A percentile compares a stretch with the other conserved stretches of the same genome.
Conservation (phyloP, 1,284 basidiomycete genomes). For the Moesziomyces globuligerus region DNA sequence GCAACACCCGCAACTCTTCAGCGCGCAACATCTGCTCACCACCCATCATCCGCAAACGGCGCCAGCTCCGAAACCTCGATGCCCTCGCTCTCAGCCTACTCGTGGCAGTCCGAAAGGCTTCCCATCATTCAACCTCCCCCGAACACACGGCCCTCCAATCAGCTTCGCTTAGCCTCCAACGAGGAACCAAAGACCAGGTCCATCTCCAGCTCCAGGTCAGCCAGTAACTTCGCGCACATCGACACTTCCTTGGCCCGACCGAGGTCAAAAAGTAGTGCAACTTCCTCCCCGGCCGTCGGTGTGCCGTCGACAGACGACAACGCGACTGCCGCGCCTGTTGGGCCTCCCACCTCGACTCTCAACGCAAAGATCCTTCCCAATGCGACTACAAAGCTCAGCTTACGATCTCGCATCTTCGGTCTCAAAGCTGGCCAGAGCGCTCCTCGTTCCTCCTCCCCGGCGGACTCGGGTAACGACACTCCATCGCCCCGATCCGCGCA, state of each 20-base stretch:
- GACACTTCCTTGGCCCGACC: slow-evolving; percentile 11
- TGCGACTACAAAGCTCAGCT: slow-evolving; percentile 27
- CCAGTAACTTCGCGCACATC: slow-evolving; percentile 5
- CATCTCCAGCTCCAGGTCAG: slow-evolving; percentile 17
- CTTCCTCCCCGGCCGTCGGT: slow-evolving; percentile 3
- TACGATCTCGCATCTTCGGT: slow-evolving; percentile 44
- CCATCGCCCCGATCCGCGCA: slow-evolving; percentile 25
- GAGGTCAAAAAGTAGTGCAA: slow-evolving; percentile 26
- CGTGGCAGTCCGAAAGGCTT: slow-evolving; percentile 1
- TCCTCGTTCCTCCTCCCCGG: slow-evolving; percentile 14
- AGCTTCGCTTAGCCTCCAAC: background rate
- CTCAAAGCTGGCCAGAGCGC: slow-evolving; percentile 17
- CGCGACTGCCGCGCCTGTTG: background rate
- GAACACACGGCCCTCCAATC: background rate
- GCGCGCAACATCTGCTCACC: slow-evolving; percentile 5
- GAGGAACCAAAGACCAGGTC: slow-evolving; percentile 1
- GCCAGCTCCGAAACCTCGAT: background rate
- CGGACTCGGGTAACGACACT: slow-evolving; percentile 21
- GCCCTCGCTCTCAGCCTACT: slow-evolving; percentile 4
- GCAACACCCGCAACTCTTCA: background rate
- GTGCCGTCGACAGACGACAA: slow-evolving; percentile 1
- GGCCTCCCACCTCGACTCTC: slow-evolving; percentile 1
- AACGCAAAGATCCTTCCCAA: slow-evolving; percentile 1
- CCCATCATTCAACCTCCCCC: background rate
- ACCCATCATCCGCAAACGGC: background rate